Conservation (phyloP, 1,139 yeast species). For the Pichia sp. region DNA sequence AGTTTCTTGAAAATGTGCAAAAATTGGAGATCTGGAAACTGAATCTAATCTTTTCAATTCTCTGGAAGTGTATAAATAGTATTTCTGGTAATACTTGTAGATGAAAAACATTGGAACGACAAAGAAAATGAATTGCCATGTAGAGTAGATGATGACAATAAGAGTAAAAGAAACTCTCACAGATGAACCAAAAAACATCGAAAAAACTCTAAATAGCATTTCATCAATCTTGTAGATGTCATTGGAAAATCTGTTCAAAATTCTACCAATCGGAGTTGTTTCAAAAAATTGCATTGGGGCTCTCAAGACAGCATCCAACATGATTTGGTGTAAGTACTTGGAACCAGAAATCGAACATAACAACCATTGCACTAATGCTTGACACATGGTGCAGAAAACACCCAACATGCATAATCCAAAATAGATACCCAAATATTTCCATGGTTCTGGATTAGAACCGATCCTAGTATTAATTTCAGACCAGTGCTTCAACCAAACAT, state of each 20-base stretch:
- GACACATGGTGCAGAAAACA: slow-evolving; percentile 51
- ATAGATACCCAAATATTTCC: slow-evolving; percentile 66
- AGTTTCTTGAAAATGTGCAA: slow-evolving; percentile 95
- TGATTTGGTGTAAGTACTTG: slow-evolving; percentile 60
- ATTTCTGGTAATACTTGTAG: slow-evolving; percentile 80
- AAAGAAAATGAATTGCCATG: slow-evolving; percentile 77
- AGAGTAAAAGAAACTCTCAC: slow-evolving; percentile 75
- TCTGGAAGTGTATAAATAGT: slow-evolving; percentile 83
- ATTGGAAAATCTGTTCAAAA: slow-evolving; percentile 86
- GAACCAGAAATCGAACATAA: slow-evolving; percentile 84
- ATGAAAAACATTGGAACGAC: slow-evolving; percentile 63
- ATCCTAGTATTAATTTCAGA: slow-evolving; percentile 72
- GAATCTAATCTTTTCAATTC: slow-evolving; percentile 93
- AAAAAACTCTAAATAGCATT: slow-evolving; percentile 72
- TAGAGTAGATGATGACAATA: slow-evolving; percentile 73
- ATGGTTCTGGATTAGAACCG: slow-evolving; percentile 66
- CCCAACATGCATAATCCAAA: slow-evolving; percentile 66
- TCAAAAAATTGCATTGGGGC: slow-evolving; percentile 98
- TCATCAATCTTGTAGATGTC: slow-evolving; percentile 93
- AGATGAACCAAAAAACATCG: slow-evolving; percentile 69
- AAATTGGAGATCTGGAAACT: slow-evolving; percentile 87
- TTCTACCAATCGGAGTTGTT: slow-evolving; percentile 93
- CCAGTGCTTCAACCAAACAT: slow-evolving; percentile 96
- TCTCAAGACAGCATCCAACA: slow-evolving; percentile 74
- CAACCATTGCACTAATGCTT: slow-evolving; percentile 69